Evolutionary conservation across 2,329 filamentous ascomycete species (phyloP).

Genomic region (Kalmusia sp.): DNA sequence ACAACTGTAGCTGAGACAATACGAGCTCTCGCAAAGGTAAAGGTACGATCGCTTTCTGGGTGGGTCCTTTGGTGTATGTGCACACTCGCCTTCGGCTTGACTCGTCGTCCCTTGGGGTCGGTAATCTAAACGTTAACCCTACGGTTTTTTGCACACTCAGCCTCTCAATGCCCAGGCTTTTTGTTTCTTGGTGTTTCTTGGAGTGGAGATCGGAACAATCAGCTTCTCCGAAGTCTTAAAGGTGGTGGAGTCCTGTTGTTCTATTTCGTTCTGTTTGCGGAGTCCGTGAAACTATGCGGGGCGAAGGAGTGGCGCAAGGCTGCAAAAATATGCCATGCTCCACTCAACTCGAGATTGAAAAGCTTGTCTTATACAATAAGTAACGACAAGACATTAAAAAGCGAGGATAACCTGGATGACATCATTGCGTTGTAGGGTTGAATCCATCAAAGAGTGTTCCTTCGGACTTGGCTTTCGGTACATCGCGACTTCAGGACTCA

Average conservation of each 20-base stretch:
- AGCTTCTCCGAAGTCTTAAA: neutral
- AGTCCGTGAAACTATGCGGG: conserved; percentile 8
- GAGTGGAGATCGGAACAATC: neutral
- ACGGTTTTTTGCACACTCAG: neutral
- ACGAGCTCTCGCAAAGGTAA: too few relatives aligned
- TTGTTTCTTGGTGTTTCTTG: neutral
- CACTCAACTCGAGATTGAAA: neutral
- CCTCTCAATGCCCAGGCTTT: neutral
- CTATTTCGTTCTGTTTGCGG: neutral
- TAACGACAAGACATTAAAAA: neutral
- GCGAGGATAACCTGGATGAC: neutral
- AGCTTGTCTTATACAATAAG: neutral
- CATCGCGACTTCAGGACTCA: neutral
- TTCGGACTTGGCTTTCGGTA: neutral
- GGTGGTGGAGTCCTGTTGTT: neutral
- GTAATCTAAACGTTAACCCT: neutral
- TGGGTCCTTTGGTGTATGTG: too few relatives aligned
- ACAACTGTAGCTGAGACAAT: too few relatives aligned
- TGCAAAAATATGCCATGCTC: neutral
- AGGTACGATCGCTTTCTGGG: neutral
- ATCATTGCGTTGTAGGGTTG: neutral
- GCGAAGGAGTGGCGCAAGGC: neutral
- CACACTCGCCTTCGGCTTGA: too few relatives aligned
- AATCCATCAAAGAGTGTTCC: neutral
- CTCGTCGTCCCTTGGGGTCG: too few relatives aligned